Conservation (phyloP, 1,284 basidiomycete genomes). For the Coriolopsis trogii region DNA sequence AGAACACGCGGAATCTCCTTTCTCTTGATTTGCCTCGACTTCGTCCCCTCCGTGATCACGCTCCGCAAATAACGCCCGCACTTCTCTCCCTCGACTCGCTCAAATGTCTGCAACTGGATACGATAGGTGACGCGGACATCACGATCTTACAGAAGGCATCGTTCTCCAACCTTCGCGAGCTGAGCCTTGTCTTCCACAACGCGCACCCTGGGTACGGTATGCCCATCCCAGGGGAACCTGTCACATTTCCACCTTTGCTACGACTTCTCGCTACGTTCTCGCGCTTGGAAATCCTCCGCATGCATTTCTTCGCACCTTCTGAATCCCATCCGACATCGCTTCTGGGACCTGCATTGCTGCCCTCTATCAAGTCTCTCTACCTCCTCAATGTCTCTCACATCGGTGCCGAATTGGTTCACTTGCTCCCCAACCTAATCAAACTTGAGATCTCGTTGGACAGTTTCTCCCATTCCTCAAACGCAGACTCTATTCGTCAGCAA, state of each 20-base stretch:
- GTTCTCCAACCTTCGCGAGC: neutral
- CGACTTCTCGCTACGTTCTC: neutral
- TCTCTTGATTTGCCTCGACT: neutral
- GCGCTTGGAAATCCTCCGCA: neutral
- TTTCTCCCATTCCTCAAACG: neutral
- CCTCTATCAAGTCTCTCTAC: neutral
- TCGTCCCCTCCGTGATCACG: neutral
- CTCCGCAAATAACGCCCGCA: neutral
- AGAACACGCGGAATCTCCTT: neutral
- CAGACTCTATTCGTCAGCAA: neutral
- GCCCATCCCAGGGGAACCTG: neutral
- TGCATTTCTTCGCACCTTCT: neutral
- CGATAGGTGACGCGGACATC: neutral
- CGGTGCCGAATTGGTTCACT: neutral
- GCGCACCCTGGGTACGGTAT: neutral
- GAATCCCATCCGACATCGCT: too few species aligned
- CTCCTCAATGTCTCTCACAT: neutral
- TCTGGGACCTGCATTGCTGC: neutral
- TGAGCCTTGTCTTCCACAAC: neutral
- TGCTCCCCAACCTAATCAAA: neutral
- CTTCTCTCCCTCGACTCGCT: neutral
- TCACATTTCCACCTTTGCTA: neutral
- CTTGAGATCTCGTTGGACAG: neutral
- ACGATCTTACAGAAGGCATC: neutral
- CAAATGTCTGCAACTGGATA: neutral